Base-by-base conservation (phyloP, 1,139 yeast genomes). In the Nadsonia commutata region DNA sequence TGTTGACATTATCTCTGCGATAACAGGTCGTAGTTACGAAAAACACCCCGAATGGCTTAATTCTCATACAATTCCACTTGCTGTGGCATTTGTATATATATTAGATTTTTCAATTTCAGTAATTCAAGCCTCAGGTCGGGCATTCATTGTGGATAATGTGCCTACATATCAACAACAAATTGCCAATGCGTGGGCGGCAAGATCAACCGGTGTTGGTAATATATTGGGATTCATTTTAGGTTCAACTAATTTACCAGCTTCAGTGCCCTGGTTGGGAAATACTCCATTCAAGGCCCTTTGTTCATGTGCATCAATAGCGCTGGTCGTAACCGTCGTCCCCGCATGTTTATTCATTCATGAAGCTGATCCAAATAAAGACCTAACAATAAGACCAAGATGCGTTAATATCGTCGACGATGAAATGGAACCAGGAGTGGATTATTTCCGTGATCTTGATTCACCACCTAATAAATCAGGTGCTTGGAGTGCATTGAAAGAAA, bases 151-250 rank as follows among this genome's bases (percentile, higher is more conserved):
- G 20, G 81, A 76, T 51, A 67, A 71, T 43, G 69, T 74, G 8
- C 74, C 78, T 1, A 59, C 71, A 1, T 56, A 63, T 21, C 76
- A 72, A 48, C 81, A 76, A 48, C 73, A 71, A 45, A 52, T 59
- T 3, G 78, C 80, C 18, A 78, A 78, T 52, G 84, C 83, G 1
- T 77, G 82, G 83, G 85, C 84, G 0, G 81, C 84, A 2, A 58
- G 83, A 40, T 72, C 78, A 70, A 74, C 78, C 46, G 76, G 79
- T 0, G 60, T 63, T 1, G 78, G 78, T 46, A 77, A 76, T 47
- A 65, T 76, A 18, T 49, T 69, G 20, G 79, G 80, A 1, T 76
- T 72, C 52, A 65, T 68, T 50, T 68, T 71, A 3, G 71, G 79
- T 1, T 55, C 69, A 22, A 41, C 63, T 21, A 60, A 65, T 47